Evolutionary conservation across 768 basidiomycete genomes (phyloP), one percentile per base, ranked within the genome.

Genomic region (Termitomyces heimii): DNA sequence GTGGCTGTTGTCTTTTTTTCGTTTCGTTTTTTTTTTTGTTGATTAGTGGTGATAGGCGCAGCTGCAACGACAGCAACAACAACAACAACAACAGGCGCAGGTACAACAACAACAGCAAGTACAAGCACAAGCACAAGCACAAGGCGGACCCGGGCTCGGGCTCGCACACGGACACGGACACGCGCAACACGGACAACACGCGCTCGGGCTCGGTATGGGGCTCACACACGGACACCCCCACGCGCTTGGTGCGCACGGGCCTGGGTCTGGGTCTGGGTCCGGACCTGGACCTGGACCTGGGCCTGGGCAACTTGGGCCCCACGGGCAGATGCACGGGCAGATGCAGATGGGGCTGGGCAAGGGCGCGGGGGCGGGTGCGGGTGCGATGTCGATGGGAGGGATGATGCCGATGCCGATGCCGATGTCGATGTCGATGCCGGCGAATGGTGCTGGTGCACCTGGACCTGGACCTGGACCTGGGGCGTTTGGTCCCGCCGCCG

Each of bases 1-100:
- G 85, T 85, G 61, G 50, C 7, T 53, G 35, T 5, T 14, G 37
- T 16, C 5, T 34, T 34, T 35, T 18, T 16, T 56, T 57, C 39
- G 45, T 26, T 28, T 49, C n/a, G n/a, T 31, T 42, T 5, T 31
- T 53, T 42, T 46, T 28, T 57, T 50, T 13, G 28, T 34, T 26
- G n/a, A 40, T 7, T 5, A 18, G 7, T n/a, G 5, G 7, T n/a
- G 18, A 2, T 39, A 39, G 37, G 37, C 37, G 2, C 37, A 39
- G 37, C 37, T 39, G 18, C 37, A 39, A 8, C 37, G 18, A 8
- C 37, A 39, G 2, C 18, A 18, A 7, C 37, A 39, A 2, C 35
- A 37, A 1, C 35, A 37, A 18, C 35, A 39, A 3, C 37, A 39
- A 3, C 18, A 57, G 63, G 46, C 48, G 26, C 59, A 62, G 32